These are phyloP conservation scores for Paecilomyces sp. DNA, from an alignment of 2,329 filamentous ascomycete species.

Conservation along the genomic window DNA sequence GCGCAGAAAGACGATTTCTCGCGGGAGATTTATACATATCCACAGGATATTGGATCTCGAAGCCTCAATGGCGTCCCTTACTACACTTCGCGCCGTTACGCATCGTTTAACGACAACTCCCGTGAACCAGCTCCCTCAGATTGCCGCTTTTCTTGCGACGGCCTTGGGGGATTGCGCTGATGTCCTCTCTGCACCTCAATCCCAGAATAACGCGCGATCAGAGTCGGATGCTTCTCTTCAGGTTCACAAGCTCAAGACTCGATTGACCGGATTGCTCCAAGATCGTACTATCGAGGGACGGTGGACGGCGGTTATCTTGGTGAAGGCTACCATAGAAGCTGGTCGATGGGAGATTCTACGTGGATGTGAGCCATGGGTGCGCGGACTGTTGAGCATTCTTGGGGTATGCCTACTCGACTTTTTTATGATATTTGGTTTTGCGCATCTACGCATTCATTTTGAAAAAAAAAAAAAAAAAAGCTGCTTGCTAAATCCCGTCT, in stretches of 20 bases:
- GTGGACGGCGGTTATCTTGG: slow-evolving; percentile 68
- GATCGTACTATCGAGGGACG: slow-evolving; percentile 67
- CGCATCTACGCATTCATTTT: background rate
- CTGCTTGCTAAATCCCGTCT: background rate
- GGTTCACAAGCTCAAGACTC: slow-evolving; percentile 74
- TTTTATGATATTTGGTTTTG: background rate
- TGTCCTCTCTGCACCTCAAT: slow-evolving; percentile 56
- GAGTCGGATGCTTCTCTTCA: slow-evolving; percentile 61
- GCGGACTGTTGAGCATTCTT: slow-evolving; percentile 65
- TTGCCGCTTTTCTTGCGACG: slow-evolving; percentile 61
- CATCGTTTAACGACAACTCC: slow-evolving; percentile 60
- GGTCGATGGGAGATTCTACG: slow-evolving; percentile 78
- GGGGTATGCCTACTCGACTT: slow-evolving; percentile 43
- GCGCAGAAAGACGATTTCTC: background rate
- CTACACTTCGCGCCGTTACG: slow-evolving; percentile 35
- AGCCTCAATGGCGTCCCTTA: slow-evolving; percentile 21
- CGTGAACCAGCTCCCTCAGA: slow-evolving; percentile 63
- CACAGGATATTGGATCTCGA: background rate
- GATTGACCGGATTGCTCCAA: slow-evolving; percentile 68
- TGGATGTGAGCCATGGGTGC: slow-evolving; percentile 67
- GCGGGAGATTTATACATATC: background rate
- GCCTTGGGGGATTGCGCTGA: slow-evolving; percentile 48
- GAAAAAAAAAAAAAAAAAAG: too few relatives aligned
- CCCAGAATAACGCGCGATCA: slow-evolving; percentile 53
- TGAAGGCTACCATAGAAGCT: slow-evolving; percentile 74